Percentiles rank a stretch among this genome's conserved stretches.
These are phyloP conservation scores for Canavalia ensiformis DNA, from an alignment of 306 rosid species.

Conservation along the genomic window DNA sequence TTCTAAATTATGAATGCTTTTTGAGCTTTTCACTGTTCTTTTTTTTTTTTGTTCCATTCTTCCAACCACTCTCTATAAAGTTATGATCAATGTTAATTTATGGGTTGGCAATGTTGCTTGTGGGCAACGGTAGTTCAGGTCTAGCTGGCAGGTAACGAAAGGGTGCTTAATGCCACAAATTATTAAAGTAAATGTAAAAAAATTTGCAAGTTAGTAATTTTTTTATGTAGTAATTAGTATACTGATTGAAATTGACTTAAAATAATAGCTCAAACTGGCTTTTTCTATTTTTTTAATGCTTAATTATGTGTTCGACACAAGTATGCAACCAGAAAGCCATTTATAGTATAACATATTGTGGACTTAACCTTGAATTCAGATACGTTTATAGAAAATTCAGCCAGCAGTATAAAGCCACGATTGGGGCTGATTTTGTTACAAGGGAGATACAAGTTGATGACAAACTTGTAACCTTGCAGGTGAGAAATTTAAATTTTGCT, in stretches of 20 bases:
- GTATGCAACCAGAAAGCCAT: constrained; percentile 7
- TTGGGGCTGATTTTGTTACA: constrained; percentile 98
- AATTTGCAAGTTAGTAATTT: background rate
- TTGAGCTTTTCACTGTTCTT: constrained; percentile 42
- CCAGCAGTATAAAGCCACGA: constrained; percentile 86
- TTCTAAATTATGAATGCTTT: constrained; percentile 25
- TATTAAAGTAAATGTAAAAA: background rate
- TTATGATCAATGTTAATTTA: background rate
- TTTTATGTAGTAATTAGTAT: background rate
- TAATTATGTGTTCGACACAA: background rate
- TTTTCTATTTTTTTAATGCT: background rate
- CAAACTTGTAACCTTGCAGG: constrained; percentile 85
- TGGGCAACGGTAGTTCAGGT: constrained; percentile 29
- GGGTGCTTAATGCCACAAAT: constrained; percentile 3
- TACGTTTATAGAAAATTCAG: constrained; percentile 78
- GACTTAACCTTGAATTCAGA: constrained; percentile 63
- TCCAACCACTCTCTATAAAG: background rate
- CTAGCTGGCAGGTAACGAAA: constrained; percentile 27
- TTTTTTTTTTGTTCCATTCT: constrained; percentile 25
- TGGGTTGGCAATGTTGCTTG: constrained; percentile 50
- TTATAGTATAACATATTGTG: constrained; percentile 25
- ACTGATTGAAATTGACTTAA: background rate
- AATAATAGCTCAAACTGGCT: background rate
- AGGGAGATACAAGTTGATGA: constrained; percentile 84
- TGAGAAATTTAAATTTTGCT: constrained; percentile 44